Evolutionary conservation across 2,329 filamentous ascomycete species (phyloP), one percentile per base, ranked within the genome.

Genomic region (Ceratocystiopsis sp.): DNA sequence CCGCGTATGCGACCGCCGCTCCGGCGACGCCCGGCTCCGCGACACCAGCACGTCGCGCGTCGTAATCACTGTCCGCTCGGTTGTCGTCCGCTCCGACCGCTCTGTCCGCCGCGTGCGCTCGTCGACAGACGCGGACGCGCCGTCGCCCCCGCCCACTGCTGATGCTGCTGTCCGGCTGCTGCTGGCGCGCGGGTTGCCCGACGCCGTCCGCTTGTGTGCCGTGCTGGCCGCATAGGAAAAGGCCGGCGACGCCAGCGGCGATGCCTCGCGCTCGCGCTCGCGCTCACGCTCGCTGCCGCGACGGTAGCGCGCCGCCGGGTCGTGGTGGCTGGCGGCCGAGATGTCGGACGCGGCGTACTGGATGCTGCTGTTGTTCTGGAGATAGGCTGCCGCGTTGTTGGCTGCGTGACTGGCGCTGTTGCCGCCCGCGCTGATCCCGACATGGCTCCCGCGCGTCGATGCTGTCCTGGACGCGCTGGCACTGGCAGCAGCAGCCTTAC

Each of bases 161-260:
- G n/a, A n/a, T n/a, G n/a, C n/a, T n/a, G 42, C 41, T 12, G 36
- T 39, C 38, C 41, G 38, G 19, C 66, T 64, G 54, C 63, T 70
- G 16, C 59, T 57, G 4, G 67, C 61, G 41, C 75, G 64, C 2
- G 71, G 67, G 46, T 73, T 72, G 12, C 69, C 69, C 14, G 75
- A 79, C 2, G 71, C 63, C 16, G 66, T 65, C 43, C 73, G 66
- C 59, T 75, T 77, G 54, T 78, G 73, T 3, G 67, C 57, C 29
- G 61, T 61, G 50, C 59, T 59, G 34, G 61, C 56, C 46, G 56
- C 58, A 43, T 45, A 57, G 45, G n/a, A 25, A 43, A 44, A 57
- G 45, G 21, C 21, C 35, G 41, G n/a, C 15, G 55, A 56, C 46
- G 57, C 58, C 38, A 57, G 53, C 12, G 61, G 61, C 29, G 59